These are phyloP conservation scores for Blastobotrys arbuscula DNA, from an alignment of 1,139 yeast species.

Conservation along the genomic window DNA sequence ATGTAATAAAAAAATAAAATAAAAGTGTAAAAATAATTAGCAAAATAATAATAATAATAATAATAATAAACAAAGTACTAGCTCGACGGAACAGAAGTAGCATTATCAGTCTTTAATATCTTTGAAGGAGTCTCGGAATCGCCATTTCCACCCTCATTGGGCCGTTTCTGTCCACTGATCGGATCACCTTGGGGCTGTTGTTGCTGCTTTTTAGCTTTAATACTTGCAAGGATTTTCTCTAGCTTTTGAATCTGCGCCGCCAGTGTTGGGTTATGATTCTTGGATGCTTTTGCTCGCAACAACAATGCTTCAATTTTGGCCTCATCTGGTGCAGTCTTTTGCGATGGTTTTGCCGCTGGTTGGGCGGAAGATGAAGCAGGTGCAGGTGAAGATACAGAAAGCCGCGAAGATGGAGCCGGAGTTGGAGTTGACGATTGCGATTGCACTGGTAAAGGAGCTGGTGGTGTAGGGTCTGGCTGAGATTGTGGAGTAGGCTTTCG, in stretches of 20 bases:
- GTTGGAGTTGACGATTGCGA: neutral
- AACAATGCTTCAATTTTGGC: constrained; percentile 6
- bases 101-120: neutral
- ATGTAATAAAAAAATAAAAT: neutral
- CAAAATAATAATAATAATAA: neutral
- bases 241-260: constrained; percentile 1
- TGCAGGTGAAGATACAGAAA: neutral
- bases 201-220: constrained; percentile 31
- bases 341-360: neutral
- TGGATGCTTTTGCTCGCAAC: constrained; percentile 5
- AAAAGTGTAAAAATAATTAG: neutral
- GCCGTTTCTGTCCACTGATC: neutral
- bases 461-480: constrained; percentile 2
- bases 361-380: neutral
- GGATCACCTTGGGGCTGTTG: constrained; percentile 74
- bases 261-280: neutral
- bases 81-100: no score
- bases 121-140: neutral
- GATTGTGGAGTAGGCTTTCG: neutral
- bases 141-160: neutral
- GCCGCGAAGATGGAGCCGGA: neutral
- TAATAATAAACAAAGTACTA: neutral
- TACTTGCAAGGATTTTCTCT: neutral
- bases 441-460: constrained; percentile 1
- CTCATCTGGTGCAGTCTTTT: neutral